Conservation (phyloP, 2,329 filamentous ascomycete species). For the Fusarium veterinarium region DNA sequence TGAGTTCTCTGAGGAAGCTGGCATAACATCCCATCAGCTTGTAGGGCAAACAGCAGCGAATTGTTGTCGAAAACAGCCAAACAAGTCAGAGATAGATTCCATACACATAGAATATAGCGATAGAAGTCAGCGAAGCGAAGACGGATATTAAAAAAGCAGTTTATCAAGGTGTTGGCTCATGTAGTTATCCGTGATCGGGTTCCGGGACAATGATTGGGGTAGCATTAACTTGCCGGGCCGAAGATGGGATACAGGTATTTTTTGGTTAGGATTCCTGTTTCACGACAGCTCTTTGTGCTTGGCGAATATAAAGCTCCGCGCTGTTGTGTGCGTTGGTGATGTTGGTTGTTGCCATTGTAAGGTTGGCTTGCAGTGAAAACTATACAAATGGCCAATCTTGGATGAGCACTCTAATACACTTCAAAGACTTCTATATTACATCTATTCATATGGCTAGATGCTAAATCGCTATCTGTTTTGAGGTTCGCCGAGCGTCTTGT, state of each 20-base stretch:
- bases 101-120: not conserved
- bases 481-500: not conserved
- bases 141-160: not conserved
- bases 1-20: not conserved
- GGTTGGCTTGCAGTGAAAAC: not conserved
- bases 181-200: slow-evolving; percentile 22
- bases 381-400: not conserved
- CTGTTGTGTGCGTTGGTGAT: not conserved
- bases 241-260: slow-evolving; percentile 11
- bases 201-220: slow-evolving; percentile 17
- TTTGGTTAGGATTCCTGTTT: slow-evolving; percentile 2
- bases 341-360: not conserved
- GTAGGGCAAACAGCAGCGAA: slow-evolving; percentile 18
- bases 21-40: slow-evolving; percentile 9
- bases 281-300: slow-evolving; percentile 5
- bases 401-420: not conserved
- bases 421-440: not conserved
- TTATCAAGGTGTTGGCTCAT: slow-evolving; percentile 36
- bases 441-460: not conserved
- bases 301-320: not conserved
- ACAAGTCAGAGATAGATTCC: not conserved
- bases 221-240: slow-evolving; percentile 29
- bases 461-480: not conserved
- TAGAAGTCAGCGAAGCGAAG: not conserved
- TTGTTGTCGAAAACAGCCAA: slow-evolving; percentile 7